phyloP scores from a whole-genome alignment of 805 yeast species.

The Teunomyces atbi region DNA sequence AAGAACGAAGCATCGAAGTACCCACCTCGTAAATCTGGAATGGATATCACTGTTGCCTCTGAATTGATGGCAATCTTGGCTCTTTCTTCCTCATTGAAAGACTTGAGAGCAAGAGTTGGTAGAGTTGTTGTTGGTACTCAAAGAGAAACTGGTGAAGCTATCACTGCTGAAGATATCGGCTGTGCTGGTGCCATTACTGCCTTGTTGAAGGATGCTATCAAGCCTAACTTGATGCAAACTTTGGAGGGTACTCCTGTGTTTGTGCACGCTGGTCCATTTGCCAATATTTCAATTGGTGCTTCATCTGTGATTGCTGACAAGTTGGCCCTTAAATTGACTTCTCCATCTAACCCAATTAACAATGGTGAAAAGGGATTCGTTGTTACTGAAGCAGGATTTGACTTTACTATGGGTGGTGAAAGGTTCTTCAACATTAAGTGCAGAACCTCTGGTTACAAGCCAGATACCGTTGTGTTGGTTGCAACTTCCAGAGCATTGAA shows the following conservation, averaged over 20 bases:
- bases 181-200: conserved; percentile 96
- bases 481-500: conserved; percentile 97
- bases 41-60: conserved; percentile 94
- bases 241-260: conserved; percentile 96
- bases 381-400: conserved; percentile 97
- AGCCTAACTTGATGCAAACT: conserved; percentile 96
- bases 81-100: conserved; percentile 69
- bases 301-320: conserved; percentile 91
- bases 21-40: conserved; percentile 79
- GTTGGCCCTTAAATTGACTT: conserved; percentile 84
- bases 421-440: conserved; percentile 94
- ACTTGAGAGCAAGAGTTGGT: conserved; percentile 86
- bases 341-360: conserved; percentile 44
- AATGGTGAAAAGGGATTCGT: conserved; percentile 70
- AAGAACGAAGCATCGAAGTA: conserved; percentile 82
- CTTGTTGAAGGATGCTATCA: conserved; percentile 89
- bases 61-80: conserved; percentile 97
- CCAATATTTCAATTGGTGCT: conserved; percentile 96
- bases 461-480: conserved; percentile 89
- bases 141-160: conserved; percentile 64
- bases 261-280: conserved; percentile 98
- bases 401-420: conserved; percentile 99
- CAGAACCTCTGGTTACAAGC: conserved; percentile 82
- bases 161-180: conserved; percentile 93
- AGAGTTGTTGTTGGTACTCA: conserved; percentile 85